Base-by-base conservation (phyloP, 768 basidiomycete species). In the Lactarius pseudohatsudake region DNA sequence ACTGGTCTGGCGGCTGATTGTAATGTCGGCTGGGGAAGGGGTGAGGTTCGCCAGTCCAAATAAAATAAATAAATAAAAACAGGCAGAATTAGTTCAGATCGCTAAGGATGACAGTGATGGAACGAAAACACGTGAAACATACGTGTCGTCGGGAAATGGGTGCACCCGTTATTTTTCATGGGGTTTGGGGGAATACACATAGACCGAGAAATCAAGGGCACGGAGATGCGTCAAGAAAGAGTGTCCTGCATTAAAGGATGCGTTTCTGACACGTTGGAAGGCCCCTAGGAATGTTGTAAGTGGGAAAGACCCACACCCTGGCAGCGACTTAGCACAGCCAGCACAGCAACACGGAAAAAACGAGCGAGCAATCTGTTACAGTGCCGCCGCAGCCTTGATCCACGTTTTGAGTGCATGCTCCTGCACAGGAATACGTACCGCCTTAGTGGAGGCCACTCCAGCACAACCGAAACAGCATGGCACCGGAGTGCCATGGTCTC, bases 351-450 rank as follows among this genome's bases (percentile, higher is more conserved):
- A 20, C 22, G 28, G 20, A 22, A 28, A 36, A 13, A 38, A 54
- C 13, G n/a, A 30, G 56, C 30, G 9, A 47, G 60, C 34, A 55
- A 16, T 26, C 38, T 40, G 15, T 40, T 28, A 15, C 54, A 20
- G 22, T 45, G 26, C 36, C 56, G n/a, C 3, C 11, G 30, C 66
- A 59, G 57, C 26, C 7, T 34, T 67, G 62, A 67, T 64, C 62
- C 66, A 67, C 62, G 66, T 40, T 64, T 56, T 5, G 41, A 59
- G 53, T 59, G 66, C 66, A 11, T 55, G 66, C 41, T 1, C 54
- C 18, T 59, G 53, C 62, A 63, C 62, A 36, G 61, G 57, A 53
- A 11, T 45, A 32, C 13, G 43, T n/a, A 40, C 43, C 43, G 56
- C 32, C 32, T 45, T 45, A 20, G 22, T 41, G 47, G 30, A 43